Conservation (phyloP, 2,329 filamentous ascomycete species). For the Seiridium unicorne region DNA sequence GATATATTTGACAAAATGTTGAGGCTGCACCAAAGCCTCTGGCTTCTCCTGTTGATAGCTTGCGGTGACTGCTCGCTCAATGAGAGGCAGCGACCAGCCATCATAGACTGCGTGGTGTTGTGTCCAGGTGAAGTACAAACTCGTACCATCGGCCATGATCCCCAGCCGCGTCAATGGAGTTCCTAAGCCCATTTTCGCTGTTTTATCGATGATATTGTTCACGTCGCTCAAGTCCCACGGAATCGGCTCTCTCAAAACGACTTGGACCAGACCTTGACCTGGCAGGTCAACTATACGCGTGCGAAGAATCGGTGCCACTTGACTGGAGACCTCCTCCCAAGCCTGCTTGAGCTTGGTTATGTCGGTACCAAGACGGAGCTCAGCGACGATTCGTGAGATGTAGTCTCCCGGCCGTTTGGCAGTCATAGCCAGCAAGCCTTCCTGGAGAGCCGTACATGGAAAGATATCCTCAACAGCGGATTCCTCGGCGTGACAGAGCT, state of each 20-base stretch:
- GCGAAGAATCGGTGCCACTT: background rate
- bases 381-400: background rate
- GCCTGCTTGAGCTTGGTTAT: background rate
- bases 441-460: background rate
- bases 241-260: background rate
- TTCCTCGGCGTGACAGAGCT: background rate
- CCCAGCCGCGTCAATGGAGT: background rate
- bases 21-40: background rate
- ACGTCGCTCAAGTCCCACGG: background rate
- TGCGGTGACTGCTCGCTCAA: background rate
- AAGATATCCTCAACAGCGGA: background rate
- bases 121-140: background rate
- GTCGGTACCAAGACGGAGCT: background rate
- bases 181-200: background rate
- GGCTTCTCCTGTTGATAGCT: background rate
- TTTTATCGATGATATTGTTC: background rate
- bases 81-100: background rate
- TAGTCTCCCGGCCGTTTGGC: background rate
- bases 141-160: background rate
- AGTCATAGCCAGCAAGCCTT: background rate
- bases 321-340: background rate
- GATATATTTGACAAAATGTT: background rate
- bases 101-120: background rate
- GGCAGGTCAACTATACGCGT: background rate
- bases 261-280: background rate